Percentiles rank a stretch among this genome's conserved stretches.
These are phyloP conservation scores for Penicillium sp. DNA, from an alignment of 2,329 filamentous ascomycete species.

Conservation along the genomic window DNA sequence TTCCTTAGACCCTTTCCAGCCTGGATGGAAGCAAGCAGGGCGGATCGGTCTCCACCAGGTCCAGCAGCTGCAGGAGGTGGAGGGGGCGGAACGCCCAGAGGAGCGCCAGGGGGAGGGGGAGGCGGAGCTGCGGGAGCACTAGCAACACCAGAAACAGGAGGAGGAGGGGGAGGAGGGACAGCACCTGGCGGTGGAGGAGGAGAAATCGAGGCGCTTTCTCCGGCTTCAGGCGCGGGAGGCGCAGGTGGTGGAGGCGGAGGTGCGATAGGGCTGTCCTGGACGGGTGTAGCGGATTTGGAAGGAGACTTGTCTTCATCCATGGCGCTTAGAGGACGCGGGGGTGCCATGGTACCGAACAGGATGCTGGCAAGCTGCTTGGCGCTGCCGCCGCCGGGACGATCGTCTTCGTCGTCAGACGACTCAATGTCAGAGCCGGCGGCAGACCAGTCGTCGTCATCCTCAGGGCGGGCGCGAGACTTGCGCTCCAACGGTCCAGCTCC, in stretches of 20 bases:
- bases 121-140: constrained; percentile 34
- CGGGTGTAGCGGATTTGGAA: constrained; percentile 37
- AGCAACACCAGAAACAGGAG: constrained; percentile 26
- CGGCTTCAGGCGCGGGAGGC: constrained; percentile 22
- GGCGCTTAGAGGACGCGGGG: constrained; percentile 79
- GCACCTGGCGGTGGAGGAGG: constrained; percentile 29
- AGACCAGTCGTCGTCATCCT: constrained; percentile 73
- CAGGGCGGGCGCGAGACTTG: constrained; percentile 53
- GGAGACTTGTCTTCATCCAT: constrained; percentile 56
- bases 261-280: constrained; percentile 37
- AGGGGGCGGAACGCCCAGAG: constrained; percentile 36
- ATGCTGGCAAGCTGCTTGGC: constrained; percentile 92
- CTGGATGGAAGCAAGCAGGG: constrained; percentile 77
- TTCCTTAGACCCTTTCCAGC: constrained; percentile 75
- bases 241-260: constrained; percentile 49
- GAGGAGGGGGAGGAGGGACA: constrained; percentile 37
- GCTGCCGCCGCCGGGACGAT: constrained; percentile 70
- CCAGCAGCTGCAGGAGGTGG: constrained; percentile 32
- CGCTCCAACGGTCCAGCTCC: constrained; percentile 45
- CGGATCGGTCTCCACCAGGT: constrained; percentile 47
- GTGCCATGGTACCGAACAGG: constrained; percentile 93
- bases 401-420: constrained; percentile 65
- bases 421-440: constrained; percentile 72
- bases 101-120: constrained; percentile 39
- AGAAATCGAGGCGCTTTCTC: neutral